Conservation (phyloP, 2,329 filamentous ascomycete species). For the Cyclaneusma minus region DNA sequence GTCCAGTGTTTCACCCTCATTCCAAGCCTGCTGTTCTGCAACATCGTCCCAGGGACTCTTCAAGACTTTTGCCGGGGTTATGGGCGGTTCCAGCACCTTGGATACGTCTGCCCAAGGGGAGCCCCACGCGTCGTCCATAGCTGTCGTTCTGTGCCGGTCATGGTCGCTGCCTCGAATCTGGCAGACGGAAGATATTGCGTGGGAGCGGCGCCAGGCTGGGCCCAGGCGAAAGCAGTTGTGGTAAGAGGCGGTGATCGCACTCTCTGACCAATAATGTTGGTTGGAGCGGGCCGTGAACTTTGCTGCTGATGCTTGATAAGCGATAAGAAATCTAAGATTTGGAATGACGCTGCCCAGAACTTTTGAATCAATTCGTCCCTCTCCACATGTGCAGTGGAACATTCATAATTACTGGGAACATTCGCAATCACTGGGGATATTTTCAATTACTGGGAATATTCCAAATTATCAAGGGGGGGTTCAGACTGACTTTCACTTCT, state of each 20-base stretch:
- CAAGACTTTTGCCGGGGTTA: conserved; percentile 8
- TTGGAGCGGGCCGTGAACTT: conserved; percentile 1
- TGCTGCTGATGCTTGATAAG: conserved; percentile 14
- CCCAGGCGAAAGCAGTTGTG: no score
- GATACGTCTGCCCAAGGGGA: conserved; percentile 22
- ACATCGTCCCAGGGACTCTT: background rate
- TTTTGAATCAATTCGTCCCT: no score
- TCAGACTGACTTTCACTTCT: no score
- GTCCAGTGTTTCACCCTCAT: background rate
- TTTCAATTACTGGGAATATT: no score
- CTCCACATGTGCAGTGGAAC: no score
- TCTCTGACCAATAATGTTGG: conserved; percentile 16
- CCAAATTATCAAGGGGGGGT: no score
- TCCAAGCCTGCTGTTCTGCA: conserved; percentile 1
- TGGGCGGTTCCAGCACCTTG: conserved; percentile 6
- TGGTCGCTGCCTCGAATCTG: conserved; percentile 1
- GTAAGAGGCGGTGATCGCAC: no score
- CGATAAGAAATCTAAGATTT: conserved; percentile 16
- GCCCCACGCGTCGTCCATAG: conserved; percentile 23
- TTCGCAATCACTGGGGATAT: no score
- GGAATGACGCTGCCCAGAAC: no score
- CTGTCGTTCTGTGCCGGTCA: conserved; percentile 1
- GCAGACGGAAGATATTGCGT: conserved; percentile 1
- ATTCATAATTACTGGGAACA: no score
- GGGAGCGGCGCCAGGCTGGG: conserved; percentile 1